These are phyloP conservation scores for Babesia bigemina DNA, from an alignment of 169 alveolate species.

Conservation along the genomic window DNA sequence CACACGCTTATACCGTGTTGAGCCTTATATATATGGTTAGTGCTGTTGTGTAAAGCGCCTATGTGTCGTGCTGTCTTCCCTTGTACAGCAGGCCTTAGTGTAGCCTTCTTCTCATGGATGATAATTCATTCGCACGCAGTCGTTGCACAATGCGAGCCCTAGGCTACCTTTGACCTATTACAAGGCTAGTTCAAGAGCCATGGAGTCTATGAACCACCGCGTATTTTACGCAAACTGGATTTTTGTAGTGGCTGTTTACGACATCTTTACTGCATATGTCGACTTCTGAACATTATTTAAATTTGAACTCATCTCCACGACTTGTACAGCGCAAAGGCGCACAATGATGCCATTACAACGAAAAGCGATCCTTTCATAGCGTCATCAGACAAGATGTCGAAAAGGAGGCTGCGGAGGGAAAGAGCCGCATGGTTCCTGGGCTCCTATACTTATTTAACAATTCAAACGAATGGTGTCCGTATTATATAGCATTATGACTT, in stretches of 20 bases:
- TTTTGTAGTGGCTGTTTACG: slow-evolving; percentile 70
- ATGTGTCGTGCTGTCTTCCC: no score
- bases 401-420: slow-evolving; percentile 59
- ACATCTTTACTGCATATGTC: slow-evolving; percentile 64
- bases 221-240: slow-evolving; percentile 77
- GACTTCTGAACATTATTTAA: slow-evolving; percentile 44
- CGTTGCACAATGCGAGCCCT: slow-evolving; percentile 63
- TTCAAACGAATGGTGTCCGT: slow-evolving; percentile 17
- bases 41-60: no score
- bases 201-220: slow-evolving; percentile 76
- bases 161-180: slow-evolving; percentile 63
- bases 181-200: slow-evolving; percentile 73
- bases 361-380: slow-evolving; percentile 58
- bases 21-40: no score
- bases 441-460: slow-evolving; percentile 42
- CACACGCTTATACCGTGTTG: no score
- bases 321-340: slow-evolving; percentile 54
- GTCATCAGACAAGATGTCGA: slow-evolving; percentile 61
- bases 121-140: slow-evolving; percentile 3
- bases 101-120: not conserved
- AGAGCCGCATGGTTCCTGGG: slow-evolving; percentile 66
- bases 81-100: not conserved
- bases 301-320: slow-evolving; percentile 28
- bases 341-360: slow-evolving; percentile 43
- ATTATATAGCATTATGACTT: not conserved